Evolutionary conservation across 495 filamentous ascomycete genomes (phyloP).

Genomic region (Xylaria longipes): DNA sequence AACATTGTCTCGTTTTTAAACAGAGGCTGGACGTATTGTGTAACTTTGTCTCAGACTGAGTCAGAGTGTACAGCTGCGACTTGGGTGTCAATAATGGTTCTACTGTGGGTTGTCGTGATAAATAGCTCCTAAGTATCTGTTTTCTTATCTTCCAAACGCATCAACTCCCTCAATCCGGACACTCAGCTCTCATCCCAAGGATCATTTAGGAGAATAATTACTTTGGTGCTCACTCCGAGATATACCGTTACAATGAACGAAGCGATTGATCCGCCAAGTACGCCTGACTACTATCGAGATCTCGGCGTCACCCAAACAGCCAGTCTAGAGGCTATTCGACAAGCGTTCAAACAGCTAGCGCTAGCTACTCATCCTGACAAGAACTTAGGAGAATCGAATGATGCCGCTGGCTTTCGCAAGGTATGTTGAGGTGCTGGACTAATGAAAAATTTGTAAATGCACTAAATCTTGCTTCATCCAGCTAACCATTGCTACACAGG

Average conservation of each 20-base stretch:
- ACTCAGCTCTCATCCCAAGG: background rate
- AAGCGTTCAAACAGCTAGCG: background rate
- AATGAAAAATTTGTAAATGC: background rate
- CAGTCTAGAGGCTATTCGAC: background rate
- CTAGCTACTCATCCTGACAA: conserved; percentile 4
- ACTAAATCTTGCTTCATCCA: no score
- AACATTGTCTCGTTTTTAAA: no score
- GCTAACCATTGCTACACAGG: background rate
- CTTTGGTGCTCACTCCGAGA: background rate
- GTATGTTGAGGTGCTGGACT: background rate
- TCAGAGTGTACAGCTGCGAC: no score
- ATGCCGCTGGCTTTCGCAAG: background rate
- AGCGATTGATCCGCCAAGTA: background rate
- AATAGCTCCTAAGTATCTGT: no score
- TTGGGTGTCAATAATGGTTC: no score
- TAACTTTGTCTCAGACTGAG: no score
- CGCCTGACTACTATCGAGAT: background rate
- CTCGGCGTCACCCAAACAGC: background rate
- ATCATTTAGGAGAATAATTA: background rate
- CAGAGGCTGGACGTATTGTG: no score
- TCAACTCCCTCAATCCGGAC: background rate
- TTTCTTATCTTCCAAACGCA: no score
- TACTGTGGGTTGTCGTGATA: no score
- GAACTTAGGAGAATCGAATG: background rate
- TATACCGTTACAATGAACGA: background rate